Evolutionary conservation across 176 grass and related monocot genomes (phyloP).

Genomic region (Eragrostis nindensis): DNA sequence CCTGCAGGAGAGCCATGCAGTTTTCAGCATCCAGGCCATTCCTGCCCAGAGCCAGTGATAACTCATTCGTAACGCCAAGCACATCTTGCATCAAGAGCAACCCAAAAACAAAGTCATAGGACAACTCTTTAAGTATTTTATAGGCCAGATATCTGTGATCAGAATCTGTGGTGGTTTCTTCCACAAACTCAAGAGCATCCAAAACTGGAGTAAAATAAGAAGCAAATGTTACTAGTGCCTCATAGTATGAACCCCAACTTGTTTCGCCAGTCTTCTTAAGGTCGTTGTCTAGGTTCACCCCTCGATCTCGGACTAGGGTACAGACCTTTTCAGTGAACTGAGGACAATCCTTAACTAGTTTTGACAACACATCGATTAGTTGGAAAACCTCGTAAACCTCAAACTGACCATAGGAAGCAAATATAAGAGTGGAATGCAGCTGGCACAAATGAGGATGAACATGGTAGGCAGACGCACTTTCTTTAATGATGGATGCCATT

Average conservation of each 20-base stretch:
- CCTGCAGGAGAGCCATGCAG: conserved; percentile 22
- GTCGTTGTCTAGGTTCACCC: conserved; percentile 29
- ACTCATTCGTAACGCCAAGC: conserved; percentile 30
- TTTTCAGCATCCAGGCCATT: conserved; percentile 17
- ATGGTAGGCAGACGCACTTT: background rate
- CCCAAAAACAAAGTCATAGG: conserved; percentile 22
- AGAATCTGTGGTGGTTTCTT: background rate
- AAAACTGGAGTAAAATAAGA: conserved; percentile 13
- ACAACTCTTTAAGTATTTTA: conserved; percentile 19
- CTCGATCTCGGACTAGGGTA: conserved; percentile 14
- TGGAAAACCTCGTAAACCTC: background rate
- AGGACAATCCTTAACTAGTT: conserved; percentile 25
- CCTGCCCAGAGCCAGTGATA: conserved; percentile 35
- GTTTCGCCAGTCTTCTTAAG: conserved; percentile 40
- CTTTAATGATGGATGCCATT: background rate
- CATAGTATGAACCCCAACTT: conserved; percentile 39
- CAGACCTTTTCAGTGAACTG: conserved; percentile 35
- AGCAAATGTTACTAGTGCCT: conserved; percentile 29
- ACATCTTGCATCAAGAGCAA: conserved; percentile 48
- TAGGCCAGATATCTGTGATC: background rate
- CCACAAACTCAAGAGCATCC: conserved; percentile 22
- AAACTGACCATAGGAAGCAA: background rate
- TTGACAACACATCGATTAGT: conserved; percentile 1
- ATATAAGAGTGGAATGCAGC: conserved; percentile 20
- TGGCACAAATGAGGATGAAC: conserved; percentile 22